Evolutionary conservation across 495 filamentous ascomycete species (phyloP), one percentile per base, ranked within the genome.

Genomic region (Penicillium atrosanguineum): DNA sequence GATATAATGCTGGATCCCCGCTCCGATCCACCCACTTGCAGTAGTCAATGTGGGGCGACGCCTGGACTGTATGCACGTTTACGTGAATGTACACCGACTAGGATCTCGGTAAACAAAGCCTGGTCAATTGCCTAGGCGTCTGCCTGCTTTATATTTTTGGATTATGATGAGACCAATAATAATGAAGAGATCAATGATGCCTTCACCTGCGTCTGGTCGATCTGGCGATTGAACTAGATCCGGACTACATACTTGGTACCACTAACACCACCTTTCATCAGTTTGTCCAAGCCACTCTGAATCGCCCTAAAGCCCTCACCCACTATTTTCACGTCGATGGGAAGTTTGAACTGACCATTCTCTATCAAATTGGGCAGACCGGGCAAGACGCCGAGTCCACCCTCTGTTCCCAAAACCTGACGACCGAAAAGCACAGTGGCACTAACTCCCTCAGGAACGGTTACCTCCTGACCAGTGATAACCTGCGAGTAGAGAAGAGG

Each of bases 21-120:
- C 88, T 93, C 60, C 5, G 38, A 40, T 40, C 38, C 38, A 40
- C 38, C n/a, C 7, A 16, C 4, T 7, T 20, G 38, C 38, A 40
- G 38, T 20, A 40, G 38, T 18, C 5, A 1, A 11, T 40, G 38
- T 7, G 38, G 38, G 19, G 38, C 38, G 6, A 6, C 38, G 38
- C 38, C 19, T 19, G 38, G 38, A 40, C 38, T 5, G 23, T 34
- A 5, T 40, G 38, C 38, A 40, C n/a, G 38, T 19, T 20, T 40
- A 40, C 38, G 19, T 40, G 38, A 40, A 40, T n/a, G 38, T 40
- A 40, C 38, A 40, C 38, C 38, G 38, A 40, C 38, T 34, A 34
- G 11, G 11, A 14, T 11, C 31, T 34, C 31, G 31, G 31, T 15
- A 34, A 34, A 34, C 4, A 12, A 34, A 14, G 11, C 9, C 31